Evolutionary conservation across 2,329 filamentous ascomycete genomes (phyloP).

Genomic region (Bimuria novae-zelandiae): DNA sequence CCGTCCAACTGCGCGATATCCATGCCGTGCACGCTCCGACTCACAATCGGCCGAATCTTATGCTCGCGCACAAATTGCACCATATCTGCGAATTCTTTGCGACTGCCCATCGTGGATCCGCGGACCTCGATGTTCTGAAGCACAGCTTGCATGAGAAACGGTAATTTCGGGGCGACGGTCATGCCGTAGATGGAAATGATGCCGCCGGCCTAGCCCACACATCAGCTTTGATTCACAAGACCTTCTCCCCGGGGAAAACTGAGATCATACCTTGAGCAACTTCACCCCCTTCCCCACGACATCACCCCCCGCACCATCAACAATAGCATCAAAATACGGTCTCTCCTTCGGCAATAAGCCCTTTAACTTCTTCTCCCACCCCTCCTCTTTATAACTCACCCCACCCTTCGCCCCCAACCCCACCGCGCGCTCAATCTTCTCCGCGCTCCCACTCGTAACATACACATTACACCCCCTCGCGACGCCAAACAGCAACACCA

Average conservation of each 20-base stretch:
- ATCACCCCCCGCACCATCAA: constrained; percentile 90
- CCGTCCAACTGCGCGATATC: constrained; percentile 77
- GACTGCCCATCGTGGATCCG: constrained; percentile 89
- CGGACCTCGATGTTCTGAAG: constrained; percentile 85
- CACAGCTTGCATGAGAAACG: constrained; percentile 81
- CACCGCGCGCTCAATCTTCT: constrained; percentile 75
- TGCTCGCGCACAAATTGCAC: constrained; percentile 76
- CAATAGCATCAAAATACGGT: constrained; percentile 76
- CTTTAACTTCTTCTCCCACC: constrained; percentile 79
- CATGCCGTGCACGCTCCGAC: constrained; percentile 72
- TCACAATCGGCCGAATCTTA: constrained; percentile 77
- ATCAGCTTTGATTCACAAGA: no score
- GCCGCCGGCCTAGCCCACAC: constrained; percentile 77
- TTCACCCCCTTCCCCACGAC: constrained; percentile 70
- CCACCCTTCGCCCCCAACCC: constrained; percentile 78
- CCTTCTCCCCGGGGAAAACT: no score
- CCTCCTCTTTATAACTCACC: constrained; percentile 77
- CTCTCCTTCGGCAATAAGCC: constrained; percentile 66
- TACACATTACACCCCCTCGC: constrained; percentile 75
- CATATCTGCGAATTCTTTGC: constrained; percentile 90
- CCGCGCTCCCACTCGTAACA: constrained; percentile 74
- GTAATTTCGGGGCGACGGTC: constrained; percentile 84
- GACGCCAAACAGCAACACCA: constrained; percentile 78
- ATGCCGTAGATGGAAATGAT: constrained; percentile 89
- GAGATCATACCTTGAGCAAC: constrained; percentile 65